Conservation (phyloP, 495 filamentous ascomycete species). For the Neurospora sp. region DNA sequence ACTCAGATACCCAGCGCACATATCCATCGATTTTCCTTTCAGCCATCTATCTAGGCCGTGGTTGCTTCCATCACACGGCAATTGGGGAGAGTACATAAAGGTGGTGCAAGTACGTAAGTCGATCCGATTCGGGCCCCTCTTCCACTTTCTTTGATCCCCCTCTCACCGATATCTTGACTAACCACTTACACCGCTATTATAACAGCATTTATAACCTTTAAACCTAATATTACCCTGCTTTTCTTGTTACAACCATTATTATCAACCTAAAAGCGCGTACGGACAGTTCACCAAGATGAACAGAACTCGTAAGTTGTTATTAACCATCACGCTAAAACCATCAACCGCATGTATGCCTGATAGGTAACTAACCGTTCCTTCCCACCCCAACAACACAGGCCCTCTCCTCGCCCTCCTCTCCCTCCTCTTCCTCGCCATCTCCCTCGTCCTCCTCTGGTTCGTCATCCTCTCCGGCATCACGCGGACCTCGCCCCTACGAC, state of each 20-base stretch:
- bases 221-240: background rate
- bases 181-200: background rate
- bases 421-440: conserved; percentile 64
- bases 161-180: background rate
- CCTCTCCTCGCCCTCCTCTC: conserved; percentile 37
- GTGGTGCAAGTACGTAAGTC: background rate
- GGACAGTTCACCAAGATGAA: conserved; percentile 6
- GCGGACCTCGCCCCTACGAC: conserved; percentile 49
- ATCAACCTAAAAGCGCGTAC: background rate
- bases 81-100: background rate
- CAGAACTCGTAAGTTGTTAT: conserved; percentile 7
- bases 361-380: background rate
- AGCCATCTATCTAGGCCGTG: background rate
- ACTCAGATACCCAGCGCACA: background rate
- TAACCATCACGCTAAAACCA: background rate
- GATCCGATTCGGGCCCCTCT: background rate
- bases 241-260: background rate
- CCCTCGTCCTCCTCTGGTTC: conserved; percentile 69
- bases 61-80: background rate
- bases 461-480: conserved; percentile 61
- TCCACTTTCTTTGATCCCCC: background rate
- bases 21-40: background rate
- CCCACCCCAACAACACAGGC: conserved; percentile 12
- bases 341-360: background rate
- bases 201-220: background rate